These are phyloP conservation scores for Naganishia antarctica DNA, from an alignment of 768 basidiomycete genomes.

Conservation along the genomic window DNA sequence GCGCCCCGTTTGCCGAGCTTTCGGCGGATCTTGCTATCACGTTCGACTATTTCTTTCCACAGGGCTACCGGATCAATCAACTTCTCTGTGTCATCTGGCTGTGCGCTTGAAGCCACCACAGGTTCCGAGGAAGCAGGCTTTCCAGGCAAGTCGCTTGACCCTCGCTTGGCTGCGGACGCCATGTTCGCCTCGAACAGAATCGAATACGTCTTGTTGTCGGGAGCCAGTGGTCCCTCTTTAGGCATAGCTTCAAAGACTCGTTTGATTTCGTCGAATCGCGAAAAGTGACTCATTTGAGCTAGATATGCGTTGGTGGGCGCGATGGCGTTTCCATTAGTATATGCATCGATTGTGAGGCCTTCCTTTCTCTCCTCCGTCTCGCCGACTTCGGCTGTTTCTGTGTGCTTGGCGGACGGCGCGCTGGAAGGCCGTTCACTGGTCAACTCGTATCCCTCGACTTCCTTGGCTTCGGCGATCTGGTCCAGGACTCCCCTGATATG, in stretches of 20 bases:
- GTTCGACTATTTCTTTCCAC: slow-evolving; percentile 30
- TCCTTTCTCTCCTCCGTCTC: neutral
- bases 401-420: neutral
- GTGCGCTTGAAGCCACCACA: neutral
- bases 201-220: slow-evolving; percentile 39
- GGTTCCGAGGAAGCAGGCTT: neutral
- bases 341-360: slow-evolving; percentile 1
- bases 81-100: neutral
- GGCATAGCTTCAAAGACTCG: slow-evolving; percentile 33
- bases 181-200: slow-evolving; percentile 35
- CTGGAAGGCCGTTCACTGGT: neutral
- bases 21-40: neutral
- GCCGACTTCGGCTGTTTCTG: neutral
- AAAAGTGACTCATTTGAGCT: slow-evolving; percentile 35
- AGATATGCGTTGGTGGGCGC: slow-evolving; percentile 44
- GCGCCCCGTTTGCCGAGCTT: neutral
- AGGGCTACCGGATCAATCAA: slow-evolving; percentile 25
- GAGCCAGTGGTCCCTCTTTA: slow-evolving; percentile 27
- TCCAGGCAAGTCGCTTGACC: neutral
- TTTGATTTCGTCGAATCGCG: slow-evolving; percentile 38
- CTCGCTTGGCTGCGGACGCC: neutral
- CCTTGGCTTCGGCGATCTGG: slow-evolving; percentile 9
- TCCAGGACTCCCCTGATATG: neutral
- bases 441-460: slow-evolving; percentile 9
- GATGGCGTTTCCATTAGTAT: slow-evolving; percentile 23